Base-by-base conservation (phyloP, 441 rosid genomes). In the Erodium trifolium region DNA sequence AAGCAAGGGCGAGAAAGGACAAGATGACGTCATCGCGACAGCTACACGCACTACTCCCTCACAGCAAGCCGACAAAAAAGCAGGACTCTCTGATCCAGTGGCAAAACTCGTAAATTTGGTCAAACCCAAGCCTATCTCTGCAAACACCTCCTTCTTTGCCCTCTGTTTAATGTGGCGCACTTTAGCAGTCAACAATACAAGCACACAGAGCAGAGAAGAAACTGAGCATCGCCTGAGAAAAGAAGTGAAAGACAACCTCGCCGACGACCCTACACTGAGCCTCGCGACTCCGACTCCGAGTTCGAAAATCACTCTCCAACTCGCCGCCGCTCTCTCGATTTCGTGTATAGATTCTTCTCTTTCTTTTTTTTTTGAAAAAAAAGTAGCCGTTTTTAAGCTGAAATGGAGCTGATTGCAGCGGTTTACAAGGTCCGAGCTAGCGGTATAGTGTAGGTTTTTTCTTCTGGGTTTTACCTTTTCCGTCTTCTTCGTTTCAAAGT, bases 351-450 rank as follows among this genome's bases (percentile, higher is more conserved):
- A 12, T 51, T 60, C 13, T 5, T 18, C 2, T 53, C 67, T n/a
- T 55, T n/a, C n/a, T n/a, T n/a, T n/a, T 23, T 2, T 23, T 23
- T 23, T 23, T 23, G 0, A 2, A 23, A 23, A 0, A 17, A 39
- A 5, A 23, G 27, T 23, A 23, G 27, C 1, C 23, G 66, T 65
- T 34, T 70, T 5, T 0, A 39, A 62, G 65, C 12, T 29, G 41
- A 78, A 77, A 88, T 91, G 95, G 92, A 81, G 86, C 90, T 85
- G 74, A 77, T 82, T 67, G 73, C 71, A 76, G 85, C 90, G 70
- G 79, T 83, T 79, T 80, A 82, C 78, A 87, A 85, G 89, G 81
- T 82, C 3, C 88, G 85, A 81, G 97, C 89, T 78, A 85, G 87
- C 77, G 88, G 95, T 14, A 88, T 88, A 68, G 80, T 91, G 74